Conservation (phyloP, 306 rosid species). For the Cicer arietinum region DNA sequence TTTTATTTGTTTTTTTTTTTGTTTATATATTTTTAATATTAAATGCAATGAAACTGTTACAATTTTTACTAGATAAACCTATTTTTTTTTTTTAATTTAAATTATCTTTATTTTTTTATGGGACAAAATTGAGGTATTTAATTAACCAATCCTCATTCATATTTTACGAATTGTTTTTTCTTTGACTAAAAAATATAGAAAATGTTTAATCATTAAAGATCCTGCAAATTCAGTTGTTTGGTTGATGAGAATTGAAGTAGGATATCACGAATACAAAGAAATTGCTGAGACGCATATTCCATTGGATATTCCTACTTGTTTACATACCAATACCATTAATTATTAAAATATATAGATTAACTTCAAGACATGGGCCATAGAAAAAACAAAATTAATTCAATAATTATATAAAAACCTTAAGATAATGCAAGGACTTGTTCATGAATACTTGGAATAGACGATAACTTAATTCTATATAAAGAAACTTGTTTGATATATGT, state of each 20-base stretch:
- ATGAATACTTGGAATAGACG: background rate
- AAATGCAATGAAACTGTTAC: too few relatives aligned
- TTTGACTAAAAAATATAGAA: background rate
- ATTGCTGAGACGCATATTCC: conserved; percentile 22
- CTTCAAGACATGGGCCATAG: conserved; percentile 33
- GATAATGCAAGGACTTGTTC: background rate
- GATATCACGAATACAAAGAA: conserved; percentile 5
- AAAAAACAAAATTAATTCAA: conserved; percentile 8
- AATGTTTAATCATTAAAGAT: background rate
- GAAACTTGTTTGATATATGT: conserved; percentile 25
- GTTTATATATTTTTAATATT: too few relatives aligned
- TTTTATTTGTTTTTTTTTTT: too few relatives aligned
- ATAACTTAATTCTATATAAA: background rate
- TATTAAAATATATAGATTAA: background rate
- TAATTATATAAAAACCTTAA: background rate
- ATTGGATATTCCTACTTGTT: conserved; percentile 39
- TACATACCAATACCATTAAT: background rate
- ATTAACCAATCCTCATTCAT: too few relatives aligned
- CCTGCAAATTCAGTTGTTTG: conserved; percentile 1
- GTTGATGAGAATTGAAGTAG: background rate
- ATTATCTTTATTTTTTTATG: too few relatives aligned
- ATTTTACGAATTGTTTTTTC: too few relatives aligned
- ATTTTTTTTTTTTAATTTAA: too few relatives aligned
- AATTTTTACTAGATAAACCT: too few relatives aligned
- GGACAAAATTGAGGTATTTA: too few relatives aligned